Conservation (phyloP, 257 asterid genomes). For the Cynanchum wilfordii region DNA sequence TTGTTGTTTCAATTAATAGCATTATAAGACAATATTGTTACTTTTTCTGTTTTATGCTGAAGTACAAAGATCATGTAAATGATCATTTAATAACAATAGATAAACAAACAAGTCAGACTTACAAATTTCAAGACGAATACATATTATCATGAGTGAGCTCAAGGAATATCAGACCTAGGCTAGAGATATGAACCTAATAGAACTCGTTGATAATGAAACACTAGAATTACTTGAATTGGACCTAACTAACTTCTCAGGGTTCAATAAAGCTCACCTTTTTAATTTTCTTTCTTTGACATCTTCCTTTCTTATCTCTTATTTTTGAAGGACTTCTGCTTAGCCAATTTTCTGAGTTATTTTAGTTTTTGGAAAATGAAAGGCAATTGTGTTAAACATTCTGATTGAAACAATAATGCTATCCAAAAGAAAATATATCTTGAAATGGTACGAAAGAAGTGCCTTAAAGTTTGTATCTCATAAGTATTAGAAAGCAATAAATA, state of each 20-base stretch:
- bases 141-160: neutral
- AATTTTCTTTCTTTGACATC: too few species aligned
- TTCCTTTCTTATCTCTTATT: too few species aligned
- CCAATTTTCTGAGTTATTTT: neutral
- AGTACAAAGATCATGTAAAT: neutral
- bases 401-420: neutral
- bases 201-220: neutral
- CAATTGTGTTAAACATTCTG: neutral
- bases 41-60: neutral
- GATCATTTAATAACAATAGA: neutral
- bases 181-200: neutral
- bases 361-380: neutral
- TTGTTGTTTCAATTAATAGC: too few species aligned
- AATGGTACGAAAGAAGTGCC: neutral
- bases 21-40: neutral
- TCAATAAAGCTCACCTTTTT: neutral
- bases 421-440: neutral
- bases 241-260: neutral
- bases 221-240: neutral
- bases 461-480: neutral
- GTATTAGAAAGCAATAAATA: neutral
- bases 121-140: neutral
- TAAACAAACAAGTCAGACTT: neutral
- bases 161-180: neutral
- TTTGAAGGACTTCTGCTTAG: neutral